These are phyloP conservation scores for Fusarium succisae DNA, from an alignment of 2,329 filamentous ascomycete genomes.

Conservation along the genomic window DNA sequence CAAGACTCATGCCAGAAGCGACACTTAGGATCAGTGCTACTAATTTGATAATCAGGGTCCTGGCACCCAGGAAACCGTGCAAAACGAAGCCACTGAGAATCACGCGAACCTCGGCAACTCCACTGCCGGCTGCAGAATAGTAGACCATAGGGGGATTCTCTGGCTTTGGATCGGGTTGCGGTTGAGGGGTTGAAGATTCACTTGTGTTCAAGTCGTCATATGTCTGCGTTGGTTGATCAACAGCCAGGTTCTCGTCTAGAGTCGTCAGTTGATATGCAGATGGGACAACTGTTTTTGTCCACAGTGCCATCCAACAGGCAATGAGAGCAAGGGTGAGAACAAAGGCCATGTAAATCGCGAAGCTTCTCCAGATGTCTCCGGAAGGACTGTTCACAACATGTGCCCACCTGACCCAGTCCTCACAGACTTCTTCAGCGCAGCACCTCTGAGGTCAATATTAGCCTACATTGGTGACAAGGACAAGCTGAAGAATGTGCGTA, in stretches of 20 bases:
- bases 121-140: conserved; percentile 94
- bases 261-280: conserved; percentile 88
- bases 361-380: conserved; percentile 74
- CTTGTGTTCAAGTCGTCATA: conserved; percentile 54
- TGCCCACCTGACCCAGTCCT: conserved; percentile 67
- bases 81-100: conserved; percentile 98
- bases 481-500: not conserved
- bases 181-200: conserved; percentile 56
- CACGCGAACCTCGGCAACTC: conserved; percentile 96
- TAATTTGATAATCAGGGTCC: conserved; percentile 87
- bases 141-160: conserved; percentile 80
- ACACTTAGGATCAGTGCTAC: conserved; percentile 86
- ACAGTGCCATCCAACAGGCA: conserved; percentile 82
- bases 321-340: conserved; percentile 75
- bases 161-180: conserved; percentile 50
- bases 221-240: conserved; percentile 58
- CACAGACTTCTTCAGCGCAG: conserved; percentile 65
- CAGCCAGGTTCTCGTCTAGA: conserved; percentile 90
- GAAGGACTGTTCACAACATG: conserved; percentile 58
- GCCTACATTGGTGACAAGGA: not conserved
- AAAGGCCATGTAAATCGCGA: conserved; percentile 75
- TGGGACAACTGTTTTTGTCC: conserved; percentile 93
- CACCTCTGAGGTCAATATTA: conserved; percentile 52
- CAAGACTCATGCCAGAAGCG: conserved; percentile 89
- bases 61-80: conserved; percentile 91